Base-by-base conservation (phyloP, 2,329 filamentous ascomycete genomes). In the Hymenoscyphus fraxineus region DNA sequence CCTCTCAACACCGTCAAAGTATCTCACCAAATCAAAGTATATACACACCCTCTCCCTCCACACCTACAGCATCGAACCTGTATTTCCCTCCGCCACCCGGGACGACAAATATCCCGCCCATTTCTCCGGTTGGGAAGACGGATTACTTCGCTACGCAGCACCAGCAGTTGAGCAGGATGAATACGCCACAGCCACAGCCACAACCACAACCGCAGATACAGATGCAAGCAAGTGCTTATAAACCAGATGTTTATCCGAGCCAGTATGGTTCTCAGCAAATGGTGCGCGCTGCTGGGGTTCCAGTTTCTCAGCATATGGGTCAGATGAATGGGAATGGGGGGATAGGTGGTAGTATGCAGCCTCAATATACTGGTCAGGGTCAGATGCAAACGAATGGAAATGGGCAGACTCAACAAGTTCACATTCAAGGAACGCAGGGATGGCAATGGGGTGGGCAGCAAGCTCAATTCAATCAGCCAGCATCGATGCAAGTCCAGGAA, bases 11-110 rank as follows among this genome's bases (percentile, higher is more conserved):
- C n/a, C 58, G 35, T 5, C 40, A 59, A 38, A 41, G 22, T 27
- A 40, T 41, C 2, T 44, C 58, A 27, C 27, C 27, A 27, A 27
- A 27, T 38, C 58, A 59, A 41, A 41, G 38, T 15, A 27, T 41
- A 12, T 59, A 59, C 39, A 59, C 58, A 44, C 58, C 58, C 39
- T 22, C 39, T 4, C 47, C 47, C 16, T 59, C 58, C 9, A 59
- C 58, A 13, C 58, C 58, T 16, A 39, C 35, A 10, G 9, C 35
- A 16, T 59, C 58, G 41, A 40, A 12, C 10, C 13, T 59, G 39
- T 59, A 31, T 31, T 59, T 59, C 39, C 58, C 58, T 41, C 58
- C 58, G 5, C 58, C 58, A 27, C 58, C 58, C 9, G 58, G 58
- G 22, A 59, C 32, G 19, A 59, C 32, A 12, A 59, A 59, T 59